Conservation (phyloP, 1,139 yeast species). For the Candida sojae region DNA sequence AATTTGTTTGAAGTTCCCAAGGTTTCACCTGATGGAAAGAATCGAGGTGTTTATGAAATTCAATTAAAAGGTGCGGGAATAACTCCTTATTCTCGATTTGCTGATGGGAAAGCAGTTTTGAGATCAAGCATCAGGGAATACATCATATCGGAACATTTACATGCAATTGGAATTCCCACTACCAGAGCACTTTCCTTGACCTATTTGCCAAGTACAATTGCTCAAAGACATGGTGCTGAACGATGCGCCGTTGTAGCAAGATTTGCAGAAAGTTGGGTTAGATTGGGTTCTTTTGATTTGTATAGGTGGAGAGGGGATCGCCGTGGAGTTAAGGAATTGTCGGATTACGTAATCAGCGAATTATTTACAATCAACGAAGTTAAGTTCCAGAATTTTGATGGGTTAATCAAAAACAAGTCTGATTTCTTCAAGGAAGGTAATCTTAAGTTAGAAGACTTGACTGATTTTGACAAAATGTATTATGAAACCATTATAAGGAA, state of each 20-base stretch:
- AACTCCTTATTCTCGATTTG: slow-evolving; percentile 92
- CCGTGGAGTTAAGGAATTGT: slow-evolving; percentile 56
- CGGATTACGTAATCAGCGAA: slow-evolving; percentile 73
- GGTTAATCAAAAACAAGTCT: slow-evolving; percentile 16
- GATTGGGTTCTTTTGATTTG: slow-evolving; percentile 89
- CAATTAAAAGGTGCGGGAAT: slow-evolving; percentile 91
- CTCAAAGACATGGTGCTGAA: slow-evolving; percentile 72
- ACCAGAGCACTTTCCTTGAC: slow-evolving; percentile 83
- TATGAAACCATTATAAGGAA: slow-evolving; percentile 70
- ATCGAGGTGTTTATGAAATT: slow-evolving; percentile 53
- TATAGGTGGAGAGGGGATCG: slow-evolving; percentile 76
- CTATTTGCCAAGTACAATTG: slow-evolving; percentile 70
- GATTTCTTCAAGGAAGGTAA: slow-evolving; percentile 22
- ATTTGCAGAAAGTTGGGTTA: slow-evolving; percentile 83
- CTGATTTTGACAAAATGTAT: slow-evolving; percentile 71
- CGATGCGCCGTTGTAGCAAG: slow-evolving; percentile 84
- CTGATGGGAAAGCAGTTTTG: slow-evolving; percentile 93
- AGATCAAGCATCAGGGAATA: slow-evolving; percentile 91
- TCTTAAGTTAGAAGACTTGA: slow-evolving; percentile 36
- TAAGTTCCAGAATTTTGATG: slow-evolving; percentile 38
- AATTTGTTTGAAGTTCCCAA: slow-evolving; percentile 71
- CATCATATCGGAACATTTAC: slow-evolving; percentile 76
- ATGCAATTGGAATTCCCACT: slow-evolving; percentile 83
- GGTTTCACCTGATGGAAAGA: slow-evolving; percentile 22
- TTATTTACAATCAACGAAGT: slow-evolving; percentile 46